These are phyloP conservation scores for Neofusicoccum sp. DNA, from an alignment of 2,329 filamentous ascomycete genomes.

Conservation along the genomic window DNA sequence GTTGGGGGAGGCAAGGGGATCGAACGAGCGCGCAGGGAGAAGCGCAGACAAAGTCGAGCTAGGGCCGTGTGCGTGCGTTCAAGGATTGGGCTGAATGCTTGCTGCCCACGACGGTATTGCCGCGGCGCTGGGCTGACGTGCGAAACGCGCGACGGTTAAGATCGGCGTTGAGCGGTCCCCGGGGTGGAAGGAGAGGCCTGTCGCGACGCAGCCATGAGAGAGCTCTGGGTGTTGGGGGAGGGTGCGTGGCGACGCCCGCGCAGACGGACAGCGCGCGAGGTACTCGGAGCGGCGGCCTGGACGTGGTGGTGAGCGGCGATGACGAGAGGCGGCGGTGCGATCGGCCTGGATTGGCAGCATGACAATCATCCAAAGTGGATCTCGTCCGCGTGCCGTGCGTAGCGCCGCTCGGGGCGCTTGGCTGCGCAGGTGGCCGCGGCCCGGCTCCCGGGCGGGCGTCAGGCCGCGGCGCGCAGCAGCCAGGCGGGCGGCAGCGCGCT, in stretches of 20 bases:
- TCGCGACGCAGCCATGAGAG: conserved; percentile 7
- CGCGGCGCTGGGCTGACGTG: conserved; percentile 15
- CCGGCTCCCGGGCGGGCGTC: conserved; percentile 6
- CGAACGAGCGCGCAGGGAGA: background rate
- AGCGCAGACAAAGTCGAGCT: background rate
- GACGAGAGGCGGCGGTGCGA: conserved; percentile 12
- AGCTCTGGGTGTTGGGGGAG: background rate
- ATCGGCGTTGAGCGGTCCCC: conserved; percentile 8
- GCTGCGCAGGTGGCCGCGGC: background rate
- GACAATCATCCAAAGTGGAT: conserved; percentile 16
- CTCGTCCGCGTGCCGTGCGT: conserved; percentile 11
- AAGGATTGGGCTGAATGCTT: conserved; percentile 3
- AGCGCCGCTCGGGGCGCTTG: background rate
- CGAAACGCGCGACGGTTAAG: conserved; percentile 17
- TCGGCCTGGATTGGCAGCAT: conserved; percentile 16
- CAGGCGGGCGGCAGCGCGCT: background rate
- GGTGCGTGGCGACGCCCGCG: background rate
- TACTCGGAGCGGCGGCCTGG: background rate
- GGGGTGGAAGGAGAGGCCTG: background rate
- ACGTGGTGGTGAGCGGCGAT: conserved; percentile 17
- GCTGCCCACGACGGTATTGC: background rate
- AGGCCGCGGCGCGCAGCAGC: background rate
- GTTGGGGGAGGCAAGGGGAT: conserved; percentile 29
- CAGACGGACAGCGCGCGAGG: background rate
- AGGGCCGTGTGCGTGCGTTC: background rate